These are phyloP conservation scores for Cladophialophora psammophila DNA, from an alignment of 2,329 filamentous ascomycete species.

Conservation along the genomic window DNA sequence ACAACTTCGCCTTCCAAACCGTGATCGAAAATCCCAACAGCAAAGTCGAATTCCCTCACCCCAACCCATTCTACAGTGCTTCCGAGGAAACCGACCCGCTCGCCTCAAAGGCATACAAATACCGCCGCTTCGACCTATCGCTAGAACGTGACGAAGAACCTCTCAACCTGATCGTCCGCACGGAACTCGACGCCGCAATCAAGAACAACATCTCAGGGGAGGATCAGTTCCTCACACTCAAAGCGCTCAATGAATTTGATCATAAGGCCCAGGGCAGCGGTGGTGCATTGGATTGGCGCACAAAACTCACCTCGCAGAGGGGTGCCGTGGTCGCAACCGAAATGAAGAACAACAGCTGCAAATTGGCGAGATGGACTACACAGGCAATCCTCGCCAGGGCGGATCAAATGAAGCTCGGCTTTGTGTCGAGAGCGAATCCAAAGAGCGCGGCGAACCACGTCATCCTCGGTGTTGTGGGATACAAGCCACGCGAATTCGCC, in stretches of 20 bases:
- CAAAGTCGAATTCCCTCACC: slow-evolving; percentile 83
- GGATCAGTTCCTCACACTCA: slow-evolving; percentile 89
- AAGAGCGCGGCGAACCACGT: slow-evolving; percentile 93
- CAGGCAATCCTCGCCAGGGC: slow-evolving; percentile 96
- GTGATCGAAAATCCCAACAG: slow-evolving; percentile 79
- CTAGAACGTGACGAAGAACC: slow-evolving; percentile 91
- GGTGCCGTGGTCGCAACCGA: slow-evolving; percentile 98
- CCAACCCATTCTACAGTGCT: slow-evolving; percentile 97
- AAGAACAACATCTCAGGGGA: slow-evolving; percentile 94
- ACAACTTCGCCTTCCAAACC: slow-evolving; percentile 97
- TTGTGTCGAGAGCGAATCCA: slow-evolving; percentile 92
- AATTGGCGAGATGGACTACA: slow-evolving; percentile 95
- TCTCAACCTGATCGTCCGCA: slow-evolving; percentile 89
- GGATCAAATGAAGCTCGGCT: slow-evolving; percentile 99
- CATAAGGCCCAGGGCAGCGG: slow-evolving; percentile 95
- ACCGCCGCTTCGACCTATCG: slow-evolving; percentile 94
- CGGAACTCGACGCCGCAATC: slow-evolving; percentile 92
- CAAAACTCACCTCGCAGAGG: slow-evolving; percentile 90
- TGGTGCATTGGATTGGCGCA: slow-evolving; percentile 94
- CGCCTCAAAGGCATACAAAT: slow-evolving; percentile 97
- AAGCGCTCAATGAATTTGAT: slow-evolving; percentile 99
- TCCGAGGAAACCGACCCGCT: slow-evolving; percentile 91
- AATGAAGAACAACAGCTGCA: slow-evolving; percentile 99
- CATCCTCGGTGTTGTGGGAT: slow-evolving; percentile 92
- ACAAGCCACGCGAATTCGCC: slow-evolving; percentile 97